Conservation (phyloP, 768 basidiomycete species). For the Baorangia bicolor region DNA sequence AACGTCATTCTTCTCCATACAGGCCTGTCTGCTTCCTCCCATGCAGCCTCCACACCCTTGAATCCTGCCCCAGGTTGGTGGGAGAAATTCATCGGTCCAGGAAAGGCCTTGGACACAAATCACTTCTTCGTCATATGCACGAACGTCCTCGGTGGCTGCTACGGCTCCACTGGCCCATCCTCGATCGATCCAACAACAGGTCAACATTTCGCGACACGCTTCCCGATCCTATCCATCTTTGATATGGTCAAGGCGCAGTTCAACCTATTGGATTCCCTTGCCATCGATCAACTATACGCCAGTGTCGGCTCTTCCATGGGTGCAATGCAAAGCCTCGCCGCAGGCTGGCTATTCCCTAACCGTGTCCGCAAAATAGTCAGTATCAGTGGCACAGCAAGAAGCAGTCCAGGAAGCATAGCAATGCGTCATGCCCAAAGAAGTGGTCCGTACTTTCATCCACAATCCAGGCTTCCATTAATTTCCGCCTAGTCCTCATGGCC, state of each 20-base stretch:
- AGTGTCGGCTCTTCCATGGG: conserved; percentile 97
- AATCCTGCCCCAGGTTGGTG: conserved; percentile 94
- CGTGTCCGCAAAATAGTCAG: conserved; percentile 88
- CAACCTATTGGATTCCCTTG: conserved; percentile 76
- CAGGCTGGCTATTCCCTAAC: conserved; percentile 90
- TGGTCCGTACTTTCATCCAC: conserved; percentile 47
- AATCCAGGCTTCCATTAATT: not conserved
- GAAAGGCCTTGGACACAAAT: conserved; percentile 90
- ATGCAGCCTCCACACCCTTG: conserved; percentile 76
- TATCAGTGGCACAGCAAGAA: conserved; percentile 93
- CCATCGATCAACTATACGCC: conserved; percentile 84
- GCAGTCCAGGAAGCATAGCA: conserved; percentile 88
- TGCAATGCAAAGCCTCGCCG: conserved; percentile 94
- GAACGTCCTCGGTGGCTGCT: conserved; percentile 96
- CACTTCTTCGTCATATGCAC: conserved; percentile 93
- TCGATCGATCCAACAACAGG: conserved; percentile 70
- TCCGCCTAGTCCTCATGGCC: conserved; percentile 84
- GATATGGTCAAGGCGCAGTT: conserved; percentile 98
- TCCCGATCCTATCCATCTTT: conserved; percentile 90
- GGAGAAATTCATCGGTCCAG: conserved; percentile 98
- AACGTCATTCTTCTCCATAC: conserved; percentile 97
- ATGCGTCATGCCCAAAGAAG: conserved; percentile 97
- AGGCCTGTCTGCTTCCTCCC: conserved; percentile 93
- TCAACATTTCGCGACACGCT: conserved; percentile 80
- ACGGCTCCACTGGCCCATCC: conserved; percentile 94